These are phyloP conservation scores for Saturnispora silvae DNA, from an alignment of 805 yeast genomes.

Conservation along the genomic window DNA sequence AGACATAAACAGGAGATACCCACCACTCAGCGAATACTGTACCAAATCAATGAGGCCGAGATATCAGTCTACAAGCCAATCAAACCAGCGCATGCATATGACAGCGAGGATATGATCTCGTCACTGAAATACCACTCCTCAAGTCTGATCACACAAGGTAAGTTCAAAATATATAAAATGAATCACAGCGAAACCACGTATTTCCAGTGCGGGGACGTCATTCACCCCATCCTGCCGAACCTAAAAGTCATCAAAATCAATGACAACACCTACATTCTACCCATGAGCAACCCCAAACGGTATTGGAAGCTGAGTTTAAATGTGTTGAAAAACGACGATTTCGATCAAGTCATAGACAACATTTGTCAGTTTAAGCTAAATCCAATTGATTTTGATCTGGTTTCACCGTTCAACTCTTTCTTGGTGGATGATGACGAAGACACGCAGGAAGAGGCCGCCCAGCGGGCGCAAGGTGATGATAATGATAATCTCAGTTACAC, in stretches of 20 bases:
- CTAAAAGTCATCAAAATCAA: conserved; percentile 45
- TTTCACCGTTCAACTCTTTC: conserved; percentile 10
- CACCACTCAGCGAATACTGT: too few species aligned
- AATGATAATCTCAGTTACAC: too few species aligned
- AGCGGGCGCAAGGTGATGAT: too few species aligned
- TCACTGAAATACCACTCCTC: conserved; percentile 5
- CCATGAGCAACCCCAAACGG: conserved; percentile 64
- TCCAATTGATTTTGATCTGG: conserved; percentile 2
- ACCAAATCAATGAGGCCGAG: conserved; percentile 9
- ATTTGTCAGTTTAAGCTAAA: conserved; percentile 13
- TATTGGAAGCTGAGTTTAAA: conserved; percentile 51
- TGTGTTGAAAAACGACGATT: too few species aligned
- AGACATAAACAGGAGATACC: not conserved
- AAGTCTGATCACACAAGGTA: conserved; percentile 47
- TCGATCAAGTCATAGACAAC: conserved; percentile 19
- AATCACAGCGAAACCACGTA: conserved; percentile 45
- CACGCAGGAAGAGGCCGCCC: not conserved
- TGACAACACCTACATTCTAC: conserved; percentile 42
- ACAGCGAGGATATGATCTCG: not conserved
- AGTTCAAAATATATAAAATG: conserved; percentile 47
- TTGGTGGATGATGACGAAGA: conserved; percentile 2
- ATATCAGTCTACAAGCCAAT: conserved; percentile 10
- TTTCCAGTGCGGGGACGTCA: conserved; percentile 55
- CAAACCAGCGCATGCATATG: not conserved
- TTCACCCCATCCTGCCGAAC: conserved; percentile 65